A percentile compares a stretch with the other conserved stretches of the same genome.
These are phyloP conservation scores for Trichoderma sp. DNA, from an alignment of 2,329 filamentous ascomycete species.

Conservation along the genomic window DNA sequence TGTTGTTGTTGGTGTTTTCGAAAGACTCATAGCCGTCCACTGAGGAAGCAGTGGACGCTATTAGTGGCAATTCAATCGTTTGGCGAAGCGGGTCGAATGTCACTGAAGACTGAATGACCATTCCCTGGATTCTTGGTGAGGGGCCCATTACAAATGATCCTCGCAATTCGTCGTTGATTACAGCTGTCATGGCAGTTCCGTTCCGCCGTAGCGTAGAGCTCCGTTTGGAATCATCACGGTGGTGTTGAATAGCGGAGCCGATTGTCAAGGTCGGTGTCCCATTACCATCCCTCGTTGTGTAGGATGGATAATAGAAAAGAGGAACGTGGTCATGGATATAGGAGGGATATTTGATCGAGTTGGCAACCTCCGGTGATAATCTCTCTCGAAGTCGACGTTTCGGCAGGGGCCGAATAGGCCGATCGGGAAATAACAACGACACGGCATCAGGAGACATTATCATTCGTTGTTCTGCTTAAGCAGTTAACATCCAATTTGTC, in stretches of 20 bases:
- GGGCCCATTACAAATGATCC: constrained; percentile 44
- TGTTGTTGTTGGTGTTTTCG: constrained; percentile 98
- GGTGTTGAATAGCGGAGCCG: constrained; percentile 19
- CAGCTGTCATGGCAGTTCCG: constrained; percentile 51
- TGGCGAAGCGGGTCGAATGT: constrained; percentile 43
- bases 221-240: constrained; percentile 25
- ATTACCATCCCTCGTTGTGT: constrained; percentile 50
- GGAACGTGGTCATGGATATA: constrained; percentile 67
- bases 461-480: not conserved
- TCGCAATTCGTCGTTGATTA: constrained; percentile 48
- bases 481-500: not conserved
- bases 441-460: constrained; percentile 68
- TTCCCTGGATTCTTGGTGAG: constrained; percentile 44
- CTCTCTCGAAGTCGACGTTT: constrained; percentile 84
- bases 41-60: constrained; percentile 66
- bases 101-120: constrained; percentile 41
- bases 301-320: constrained; percentile 63
- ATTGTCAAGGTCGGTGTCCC: constrained; percentile 3
- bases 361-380: constrained; percentile 79
- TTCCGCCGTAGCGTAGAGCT: constrained; percentile 24
- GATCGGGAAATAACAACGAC: constrained; percentile 79
- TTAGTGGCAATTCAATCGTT: constrained; percentile 50
- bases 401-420: constrained; percentile 88
- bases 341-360: constrained; percentile 77
- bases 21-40: constrained; percentile 93